phyloP scores from a whole-genome alignment of 805 yeast genomes.

The Spathaspora arborariae region DNA sequence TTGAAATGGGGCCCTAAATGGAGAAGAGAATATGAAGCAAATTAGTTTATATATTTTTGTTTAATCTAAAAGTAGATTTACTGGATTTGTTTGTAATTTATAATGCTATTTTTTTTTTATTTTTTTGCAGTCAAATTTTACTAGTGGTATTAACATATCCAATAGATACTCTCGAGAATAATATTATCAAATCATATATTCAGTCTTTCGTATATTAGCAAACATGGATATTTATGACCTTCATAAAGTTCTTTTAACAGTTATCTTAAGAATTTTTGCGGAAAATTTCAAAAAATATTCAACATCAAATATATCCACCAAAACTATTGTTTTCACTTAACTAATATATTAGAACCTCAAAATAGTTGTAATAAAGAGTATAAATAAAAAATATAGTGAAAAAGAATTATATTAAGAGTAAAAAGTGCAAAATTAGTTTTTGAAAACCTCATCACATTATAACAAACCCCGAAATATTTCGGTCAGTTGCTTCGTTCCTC shows the following conservation, averaged over 20 bases:
- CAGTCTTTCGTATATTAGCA: no score
- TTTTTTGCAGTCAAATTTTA: no score
- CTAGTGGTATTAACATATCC: no score
- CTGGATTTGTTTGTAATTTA: not conserved
- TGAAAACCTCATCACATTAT: not conserved
- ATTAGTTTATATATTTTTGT: not conserved
- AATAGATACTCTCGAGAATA: no score
- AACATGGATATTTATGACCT: no score
- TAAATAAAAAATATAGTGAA: not conserved
- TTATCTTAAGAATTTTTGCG: no score
- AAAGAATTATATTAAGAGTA: not conserved
- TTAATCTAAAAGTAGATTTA: not conserved
- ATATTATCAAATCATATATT: no score
- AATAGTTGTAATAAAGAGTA: not conserved
- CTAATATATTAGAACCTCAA: no score
- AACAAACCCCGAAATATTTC: not conserved
- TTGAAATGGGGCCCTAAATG: constrained; percentile 20
- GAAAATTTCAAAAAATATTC: not conserved
- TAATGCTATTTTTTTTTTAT: no score
- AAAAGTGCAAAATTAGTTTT: not conserved
- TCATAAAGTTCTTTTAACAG: no score
- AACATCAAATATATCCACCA: not conserved
- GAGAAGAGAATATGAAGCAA: constrained; percentile 15
- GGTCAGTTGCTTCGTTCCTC: constrained; percentile 43
- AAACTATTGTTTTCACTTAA: not conserved